Percentiles rank a stretch among this genome's conserved stretches.
Evolutionary conservation across 2,329 filamentous ascomycete genomes (phyloP).

Genomic region (Tricladium varicosporioides): DNA sequence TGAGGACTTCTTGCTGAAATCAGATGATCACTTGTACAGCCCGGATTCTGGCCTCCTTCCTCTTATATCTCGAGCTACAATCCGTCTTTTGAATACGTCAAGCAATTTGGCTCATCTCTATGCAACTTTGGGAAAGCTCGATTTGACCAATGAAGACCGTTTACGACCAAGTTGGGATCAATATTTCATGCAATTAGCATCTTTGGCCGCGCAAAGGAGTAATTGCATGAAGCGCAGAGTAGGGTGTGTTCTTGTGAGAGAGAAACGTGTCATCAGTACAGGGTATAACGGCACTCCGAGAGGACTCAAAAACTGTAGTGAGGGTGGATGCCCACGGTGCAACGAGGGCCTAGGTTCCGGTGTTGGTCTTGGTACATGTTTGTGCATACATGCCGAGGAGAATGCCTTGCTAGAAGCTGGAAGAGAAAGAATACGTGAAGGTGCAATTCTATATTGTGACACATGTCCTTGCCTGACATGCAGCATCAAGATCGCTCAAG

Average conservation of each 20-base stretch:
- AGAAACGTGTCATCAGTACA: conserved; percentile 85
- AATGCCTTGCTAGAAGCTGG: conserved; percentile 95
- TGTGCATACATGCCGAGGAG: conserved; percentile 98
- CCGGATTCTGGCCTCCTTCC: conserved; percentile 63
- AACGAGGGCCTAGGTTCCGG: conserved; percentile 73
- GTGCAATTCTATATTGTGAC: conserved; percentile 85
- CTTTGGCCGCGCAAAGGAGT: conserved; percentile 81
- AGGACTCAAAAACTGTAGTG: conserved; percentile 83
- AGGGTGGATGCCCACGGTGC: conserved; percentile 86
- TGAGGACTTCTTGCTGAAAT: conserved; percentile 54
- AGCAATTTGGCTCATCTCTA: conserved; percentile 69
- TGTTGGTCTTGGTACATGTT: conserved; percentile 75
- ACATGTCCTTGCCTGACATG: conserved; percentile 97
- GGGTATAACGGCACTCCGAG: conserved; percentile 98
- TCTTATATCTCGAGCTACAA: conserved; percentile 75
- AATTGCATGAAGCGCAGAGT: conserved; percentile 99
- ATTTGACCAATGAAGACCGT: conserved; percentile 75
- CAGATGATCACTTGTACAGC: conserved; percentile 75
- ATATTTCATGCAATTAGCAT: conserved; percentile 98
- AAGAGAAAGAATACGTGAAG: conserved; percentile 80
- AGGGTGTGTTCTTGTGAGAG: conserved; percentile 86
- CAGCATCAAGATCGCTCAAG: conserved; percentile 97
- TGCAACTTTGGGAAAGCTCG: conserved; percentile 67
- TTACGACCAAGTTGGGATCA: conserved; percentile 91
- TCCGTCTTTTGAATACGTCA: conserved; percentile 85